Conservation (phyloP, 1,284 basidiomycete genomes). For the Rhodotorula glutinis region DNA sequence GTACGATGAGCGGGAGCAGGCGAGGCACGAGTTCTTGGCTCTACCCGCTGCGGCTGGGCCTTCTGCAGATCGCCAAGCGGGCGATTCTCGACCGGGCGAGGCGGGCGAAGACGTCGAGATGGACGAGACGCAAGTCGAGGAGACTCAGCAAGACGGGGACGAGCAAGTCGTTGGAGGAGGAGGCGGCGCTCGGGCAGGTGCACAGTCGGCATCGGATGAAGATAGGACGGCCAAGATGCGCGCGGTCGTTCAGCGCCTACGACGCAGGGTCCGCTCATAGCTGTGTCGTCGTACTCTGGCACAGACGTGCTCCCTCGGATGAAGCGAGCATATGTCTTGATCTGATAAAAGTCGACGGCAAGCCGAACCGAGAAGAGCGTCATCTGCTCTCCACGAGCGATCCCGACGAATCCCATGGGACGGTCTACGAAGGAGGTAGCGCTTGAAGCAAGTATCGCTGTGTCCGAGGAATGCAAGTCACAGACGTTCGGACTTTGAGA, state of each 20-base stretch:
- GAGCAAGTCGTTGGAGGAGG: not conserved
- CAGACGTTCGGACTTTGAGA: too few relatives aligned
- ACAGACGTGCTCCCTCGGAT: not conserved
- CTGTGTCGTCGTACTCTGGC: not conserved
- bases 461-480: too few relatives aligned
- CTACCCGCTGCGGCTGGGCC: not conserved
- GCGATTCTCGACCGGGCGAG: not conserved
- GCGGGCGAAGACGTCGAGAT: not conserved
- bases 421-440: too few relatives aligned
- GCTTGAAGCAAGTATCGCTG: too few relatives aligned
- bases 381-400: too few relatives aligned
- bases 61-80: not conserved
- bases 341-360: too few relatives aligned
- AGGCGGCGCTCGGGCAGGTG: not conserved
- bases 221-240: not conserved
- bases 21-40: not conserved
- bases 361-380: too few relatives aligned
- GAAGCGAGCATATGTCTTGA: not conserved
- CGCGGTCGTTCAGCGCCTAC: constrained; percentile 6
- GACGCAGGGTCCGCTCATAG: not conserved
- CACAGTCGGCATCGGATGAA: not conserved
- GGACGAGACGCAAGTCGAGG: not conserved
- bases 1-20: constrained; percentile 12
- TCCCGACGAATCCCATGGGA: too few relatives aligned
- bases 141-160: too few relatives aligned